A percentile compares a stretch with the other conserved stretches of the same genome.
Evolutionary conservation across 371 early-diverging fungal species (phyloP).

Genomic region (Coemansia sp.): DNA sequence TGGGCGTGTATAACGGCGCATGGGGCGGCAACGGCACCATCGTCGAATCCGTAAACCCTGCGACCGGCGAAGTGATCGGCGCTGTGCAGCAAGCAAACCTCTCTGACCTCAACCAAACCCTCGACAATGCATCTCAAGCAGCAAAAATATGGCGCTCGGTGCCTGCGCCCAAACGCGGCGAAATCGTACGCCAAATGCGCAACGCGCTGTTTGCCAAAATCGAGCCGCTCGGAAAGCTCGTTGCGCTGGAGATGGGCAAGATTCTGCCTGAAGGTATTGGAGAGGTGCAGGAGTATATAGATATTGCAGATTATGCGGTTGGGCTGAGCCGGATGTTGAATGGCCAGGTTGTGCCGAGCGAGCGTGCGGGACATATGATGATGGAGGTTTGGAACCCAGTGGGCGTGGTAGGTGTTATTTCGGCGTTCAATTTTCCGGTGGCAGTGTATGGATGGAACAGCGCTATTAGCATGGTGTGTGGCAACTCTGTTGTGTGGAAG

Average conservation of each 20-base stretch:
- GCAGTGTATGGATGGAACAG: slow-evolving; percentile 91
- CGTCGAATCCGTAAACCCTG: slow-evolving; percentile 79
- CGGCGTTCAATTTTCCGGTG: slow-evolving; percentile 87
- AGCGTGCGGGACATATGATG: slow-evolving; percentile 94
- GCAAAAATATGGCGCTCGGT: slow-evolving; percentile 73
- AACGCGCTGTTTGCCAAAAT: slow-evolving; percentile 75
- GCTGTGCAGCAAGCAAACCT: slow-evolving; percentile 67
- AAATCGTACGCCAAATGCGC: slow-evolving; percentile 91
- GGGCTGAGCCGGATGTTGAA: slow-evolving; percentile 86
- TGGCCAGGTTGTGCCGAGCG: slow-evolving; percentile 89
- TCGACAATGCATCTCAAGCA: slow-evolving; percentile 64
- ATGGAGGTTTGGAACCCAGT: slow-evolving; percentile 96
- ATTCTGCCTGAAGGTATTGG: slow-evolving; percentile 92
- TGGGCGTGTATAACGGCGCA: slow-evolving; percentile 87
- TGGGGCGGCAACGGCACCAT: slow-evolving; percentile 83
- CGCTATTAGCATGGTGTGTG: slow-evolving; percentile 87
- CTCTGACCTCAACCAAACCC: slow-evolving; percentile 58
- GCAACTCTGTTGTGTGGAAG: slow-evolving; percentile 94
- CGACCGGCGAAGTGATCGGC: slow-evolving; percentile 85
- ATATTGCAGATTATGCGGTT: slow-evolving; percentile 91
- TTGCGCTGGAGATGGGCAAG: slow-evolving; percentile 95
- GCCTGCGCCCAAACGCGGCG: slow-evolving; percentile 92
- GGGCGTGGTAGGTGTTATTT: slow-evolving; percentile 92
- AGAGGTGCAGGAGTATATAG: slow-evolving; percentile 97
- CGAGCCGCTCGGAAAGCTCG: slow-evolving; percentile 80